Conservation (phyloP, 1,284 basidiomycete genomes). For the Heterobasidion parviporum region DNA sequence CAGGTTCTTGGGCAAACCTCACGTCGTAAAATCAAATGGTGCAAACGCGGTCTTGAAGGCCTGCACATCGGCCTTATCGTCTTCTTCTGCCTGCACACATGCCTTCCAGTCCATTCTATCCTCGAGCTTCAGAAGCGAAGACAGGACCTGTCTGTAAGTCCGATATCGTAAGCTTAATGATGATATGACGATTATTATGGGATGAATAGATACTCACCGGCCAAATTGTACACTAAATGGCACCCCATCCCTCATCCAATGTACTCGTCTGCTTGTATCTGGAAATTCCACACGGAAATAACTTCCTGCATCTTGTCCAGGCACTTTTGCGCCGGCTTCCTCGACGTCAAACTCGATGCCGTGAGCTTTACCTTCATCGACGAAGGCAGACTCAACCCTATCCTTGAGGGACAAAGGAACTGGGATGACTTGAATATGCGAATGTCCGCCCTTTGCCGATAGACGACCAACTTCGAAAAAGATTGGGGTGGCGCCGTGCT, state of each 20-base stretch:
- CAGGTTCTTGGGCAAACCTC: neutral
- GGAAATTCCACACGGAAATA: conserved; percentile 91
- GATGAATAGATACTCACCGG: conserved; percentile 72
- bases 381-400: conserved; percentile 65
- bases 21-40: conserved; percentile 52
- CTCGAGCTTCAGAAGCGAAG: conserved; percentile 61
- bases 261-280: conserved; percentile 77
- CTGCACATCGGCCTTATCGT: conserved; percentile 74
- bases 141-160: conserved; percentile 63
- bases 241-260: conserved; percentile 68
- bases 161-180: conserved; percentile 5
- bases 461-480: conserved; percentile 86
- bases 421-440: conserved; percentile 85
- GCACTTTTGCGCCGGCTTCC: conserved; percentile 26
- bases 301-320: conserved; percentile 28
- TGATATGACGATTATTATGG: conserved; percentile 1
- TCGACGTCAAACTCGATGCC: conserved; percentile 64
- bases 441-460: conserved; percentile 84
- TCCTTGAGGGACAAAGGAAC: conserved; percentile 57
- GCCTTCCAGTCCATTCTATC: conserved; percentile 87
- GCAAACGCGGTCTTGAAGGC: conserved; percentile 79
- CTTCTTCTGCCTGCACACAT: conserved; percentile 72
- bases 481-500: conserved; percentile 62
- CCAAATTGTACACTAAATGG: conserved; percentile 91
- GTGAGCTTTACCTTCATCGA: conserved; percentile 50